phyloP scores from a whole-genome alignment of 2,329 filamentous ascomycete species.

The Sordariomycetes sp. region DNA sequence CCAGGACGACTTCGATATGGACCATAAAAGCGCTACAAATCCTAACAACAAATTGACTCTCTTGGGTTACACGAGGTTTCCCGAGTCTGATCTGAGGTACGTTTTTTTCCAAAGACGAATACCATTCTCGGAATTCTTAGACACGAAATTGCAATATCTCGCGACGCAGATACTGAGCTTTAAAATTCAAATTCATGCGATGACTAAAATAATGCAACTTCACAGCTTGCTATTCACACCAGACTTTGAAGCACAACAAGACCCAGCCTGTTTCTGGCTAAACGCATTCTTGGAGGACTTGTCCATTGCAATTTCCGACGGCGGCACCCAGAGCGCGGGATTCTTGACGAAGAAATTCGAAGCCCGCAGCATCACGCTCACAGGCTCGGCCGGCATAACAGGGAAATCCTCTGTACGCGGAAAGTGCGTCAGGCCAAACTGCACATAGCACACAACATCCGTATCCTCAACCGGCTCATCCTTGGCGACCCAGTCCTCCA shows the following conservation, averaged over 20 bases:
- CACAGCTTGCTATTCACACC: slow-evolving; percentile 1
- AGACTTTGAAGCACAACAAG: slow-evolving; percentile 1
- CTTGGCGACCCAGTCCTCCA: slow-evolving; percentile 30
- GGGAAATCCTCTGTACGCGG: slow-evolving; percentile 48
- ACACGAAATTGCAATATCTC: no score
- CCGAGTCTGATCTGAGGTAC: no score
- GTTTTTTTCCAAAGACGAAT: no score
- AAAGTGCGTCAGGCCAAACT: slow-evolving; percentile 47
- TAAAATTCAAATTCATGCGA: no score
- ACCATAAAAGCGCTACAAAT: no score
- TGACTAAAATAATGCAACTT: neutral
- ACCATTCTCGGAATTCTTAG: no score
- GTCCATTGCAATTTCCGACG: slow-evolving; percentile 7
- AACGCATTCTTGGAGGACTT: slow-evolving; percentile 7
- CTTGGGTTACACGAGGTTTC: no score
- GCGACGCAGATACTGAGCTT: no score
- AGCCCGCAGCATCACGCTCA: slow-evolving; percentile 37
- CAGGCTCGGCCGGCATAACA: slow-evolving; percentile 48
- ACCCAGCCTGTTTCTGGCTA: slow-evolving; percentile 1
- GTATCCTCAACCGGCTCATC: slow-evolving; percentile 44
- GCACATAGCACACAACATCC: slow-evolving; percentile 47
- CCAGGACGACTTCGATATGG: no score
- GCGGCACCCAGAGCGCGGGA: slow-evolving; percentile 26
- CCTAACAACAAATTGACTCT: no score
- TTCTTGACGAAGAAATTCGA: slow-evolving; percentile 44